Percentiles rank a stretch among this genome's conserved stretches.
phyloP scores from a whole-genome alignment of 768 basidiomycete species.

The Asterophora lycoperdoides region DNA sequence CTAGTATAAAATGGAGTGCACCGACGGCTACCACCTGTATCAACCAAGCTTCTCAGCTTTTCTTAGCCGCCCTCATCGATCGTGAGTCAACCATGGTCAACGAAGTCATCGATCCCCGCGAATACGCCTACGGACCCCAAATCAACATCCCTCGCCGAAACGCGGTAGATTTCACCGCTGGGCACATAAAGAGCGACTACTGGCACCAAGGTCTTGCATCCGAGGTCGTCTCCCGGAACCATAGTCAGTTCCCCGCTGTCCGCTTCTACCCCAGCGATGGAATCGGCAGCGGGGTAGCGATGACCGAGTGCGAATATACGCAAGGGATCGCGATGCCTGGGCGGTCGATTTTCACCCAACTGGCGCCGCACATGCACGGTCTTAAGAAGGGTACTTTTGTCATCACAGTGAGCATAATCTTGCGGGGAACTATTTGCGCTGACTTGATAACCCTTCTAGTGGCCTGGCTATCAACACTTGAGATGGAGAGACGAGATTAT shows the following conservation, averaged over 20 bases:
- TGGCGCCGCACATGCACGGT: constrained; percentile 6
- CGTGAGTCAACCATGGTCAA: background rate
- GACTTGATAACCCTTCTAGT: background rate
- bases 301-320: constrained; percentile 14
- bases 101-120: background rate
- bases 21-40: background rate
- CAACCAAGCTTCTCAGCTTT: background rate
- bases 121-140: background rate
- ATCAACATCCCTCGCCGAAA: constrained; percentile 5
- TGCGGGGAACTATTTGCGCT: background rate
- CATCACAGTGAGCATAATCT: constrained; percentile 4
- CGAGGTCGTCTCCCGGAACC: constrained; percentile 9
- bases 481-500: constrained; percentile 10
- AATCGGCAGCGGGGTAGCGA: constrained; percentile 11
- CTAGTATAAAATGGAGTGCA: background rate
- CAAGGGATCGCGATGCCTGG: constrained; percentile 6
- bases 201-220: constrained; percentile 11
- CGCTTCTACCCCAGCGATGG: constrained; percentile 11
- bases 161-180: constrained; percentile 13
- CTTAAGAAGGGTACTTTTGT: constrained; percentile 1
- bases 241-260: constrained; percentile 6
- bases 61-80: background rate
- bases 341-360: constrained; percentile 1
- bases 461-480: constrained; percentile 15
- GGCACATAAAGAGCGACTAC: constrained; percentile 11